phyloP scores from a whole-genome alignment of 768 basidiomycete genomes.

The Amanita polypyramis region DNA sequence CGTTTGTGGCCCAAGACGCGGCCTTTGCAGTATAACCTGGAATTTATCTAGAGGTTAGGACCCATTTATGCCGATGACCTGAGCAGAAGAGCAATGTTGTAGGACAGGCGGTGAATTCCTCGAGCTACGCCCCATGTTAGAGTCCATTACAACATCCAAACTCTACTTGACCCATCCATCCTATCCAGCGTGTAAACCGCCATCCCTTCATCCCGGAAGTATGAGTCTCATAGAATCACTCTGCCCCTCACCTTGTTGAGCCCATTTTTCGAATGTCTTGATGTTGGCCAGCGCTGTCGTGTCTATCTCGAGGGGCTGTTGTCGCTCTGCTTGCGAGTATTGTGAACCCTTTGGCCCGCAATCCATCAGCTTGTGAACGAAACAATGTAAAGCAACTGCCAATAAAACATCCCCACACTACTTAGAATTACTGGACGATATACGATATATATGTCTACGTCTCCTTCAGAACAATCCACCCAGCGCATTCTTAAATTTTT shows the following conservation, averaged over 20 bases:
- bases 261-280: conserved; percentile 54
- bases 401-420: background rate
- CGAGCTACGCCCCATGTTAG: too few relatives aligned
- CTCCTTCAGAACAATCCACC: conserved; percentile 1
- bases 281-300: conserved; percentile 33
- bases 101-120: background rate
- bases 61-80: conserved; percentile 5
- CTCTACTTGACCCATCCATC: conserved; percentile 33
- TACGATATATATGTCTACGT: background rate
- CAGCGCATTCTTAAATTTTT: background rate
- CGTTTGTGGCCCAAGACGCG: conserved; percentile 98
- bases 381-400: conserved; percentile 20
- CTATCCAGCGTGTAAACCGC: background rate
- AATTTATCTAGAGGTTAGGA: conserved; percentile 13
- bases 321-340: conserved; percentile 13
- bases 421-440: too few relatives aligned
- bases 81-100: background rate
- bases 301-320: conserved; percentile 24
- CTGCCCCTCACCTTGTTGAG: conserved; percentile 61
- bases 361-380: conserved; percentile 18
- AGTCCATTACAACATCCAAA: conserved; percentile 18
- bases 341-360: conserved; percentile 16
- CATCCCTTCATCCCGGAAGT: conserved; percentile 3
- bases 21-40: conserved; percentile 91
- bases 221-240: conserved; percentile 3